Evolutionary conservation across 1,284 basidiomycete genomes (phyloP).

Genomic region (Irpex lacteus): DNA sequence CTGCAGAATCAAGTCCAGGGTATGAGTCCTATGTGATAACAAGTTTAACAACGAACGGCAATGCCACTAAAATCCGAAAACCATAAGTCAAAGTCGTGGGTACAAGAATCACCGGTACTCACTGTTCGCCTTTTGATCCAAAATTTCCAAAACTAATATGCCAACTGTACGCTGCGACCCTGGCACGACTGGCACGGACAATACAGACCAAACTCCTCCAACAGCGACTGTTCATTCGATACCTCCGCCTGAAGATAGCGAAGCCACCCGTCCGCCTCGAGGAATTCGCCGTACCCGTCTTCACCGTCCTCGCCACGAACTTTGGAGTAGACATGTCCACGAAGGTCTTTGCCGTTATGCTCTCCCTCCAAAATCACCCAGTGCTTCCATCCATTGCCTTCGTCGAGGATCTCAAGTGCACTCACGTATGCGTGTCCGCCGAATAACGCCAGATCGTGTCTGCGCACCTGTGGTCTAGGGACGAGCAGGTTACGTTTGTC

Average conservation of each 20-base stretch:
- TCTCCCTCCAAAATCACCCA: slow-evolving; percentile 13
- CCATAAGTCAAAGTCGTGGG: not conserved
- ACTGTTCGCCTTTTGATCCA: not conserved
- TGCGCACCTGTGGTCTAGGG: slow-evolving; percentile 9
- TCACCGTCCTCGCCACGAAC: slow-evolving; percentile 13
- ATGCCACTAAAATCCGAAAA: not conserved
- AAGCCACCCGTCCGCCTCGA: slow-evolving; percentile 12
- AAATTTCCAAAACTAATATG: not conserved
- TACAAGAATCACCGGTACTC: not conserved
- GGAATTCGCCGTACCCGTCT: slow-evolving; percentile 12
- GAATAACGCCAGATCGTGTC: slow-evolving; percentile 8
- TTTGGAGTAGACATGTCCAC: slow-evolving; percentile 14
- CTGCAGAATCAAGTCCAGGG: not conserved
- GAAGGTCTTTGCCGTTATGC: slow-evolving; percentile 12
- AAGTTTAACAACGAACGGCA: not conserved
- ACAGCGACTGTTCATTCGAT: slow-evolving; percentile 9
- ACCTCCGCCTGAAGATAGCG: slow-evolving; percentile 11
- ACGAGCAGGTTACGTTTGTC: slow-evolving; percentile 12
- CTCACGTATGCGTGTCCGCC: slow-evolving; percentile 7
- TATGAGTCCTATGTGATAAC: not conserved
- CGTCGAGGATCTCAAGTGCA: slow-evolving; percentile 12
- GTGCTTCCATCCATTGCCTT: slow-evolving; percentile 16
- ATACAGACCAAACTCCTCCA: slow-evolving; percentile 11
- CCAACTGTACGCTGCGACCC: not conserved
- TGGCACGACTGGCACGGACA: slow-evolving; percentile 9